Evolutionary conservation across 2,329 filamentous ascomycete species (phyloP).

Genomic region (Mycosphaerelloides madeirae): DNA sequence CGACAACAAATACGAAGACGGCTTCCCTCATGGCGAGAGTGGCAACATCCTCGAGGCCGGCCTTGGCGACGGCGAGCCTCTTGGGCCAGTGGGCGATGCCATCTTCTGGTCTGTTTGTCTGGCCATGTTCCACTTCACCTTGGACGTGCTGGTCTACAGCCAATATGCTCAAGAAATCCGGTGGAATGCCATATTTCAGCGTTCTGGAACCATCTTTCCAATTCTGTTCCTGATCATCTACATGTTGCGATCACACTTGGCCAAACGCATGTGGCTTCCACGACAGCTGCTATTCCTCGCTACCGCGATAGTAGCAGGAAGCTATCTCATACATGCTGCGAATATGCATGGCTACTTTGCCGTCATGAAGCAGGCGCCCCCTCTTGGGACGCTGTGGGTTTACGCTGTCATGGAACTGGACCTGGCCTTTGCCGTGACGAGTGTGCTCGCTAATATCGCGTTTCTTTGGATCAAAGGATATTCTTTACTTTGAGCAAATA

Average conservation of each 20-base stretch:
- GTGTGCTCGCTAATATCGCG: constrained; percentile 46
- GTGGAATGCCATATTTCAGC: constrained; percentile 52
- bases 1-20: constrained; percentile 38
- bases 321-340: constrained; percentile 74
- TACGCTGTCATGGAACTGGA: constrained; percentile 89
- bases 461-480: constrained; percentile 56
- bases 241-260: constrained; percentile 38
- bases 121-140: constrained; percentile 68
- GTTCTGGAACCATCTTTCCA: constrained; percentile 46
- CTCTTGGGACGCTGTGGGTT: constrained; percentile 83
- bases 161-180: constrained; percentile 67
- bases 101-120: constrained; percentile 54
- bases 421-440: constrained; percentile 59
- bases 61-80: constrained; percentile 37
- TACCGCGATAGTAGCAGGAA: constrained; percentile 60
- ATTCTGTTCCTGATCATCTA: constrained; percentile 44
- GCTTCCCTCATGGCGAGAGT: constrained; percentile 27
- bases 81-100: constrained; percentile 45
- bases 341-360: constrained; percentile 78
- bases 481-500: constrained; percentile 25
- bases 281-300: constrained; percentile 57
- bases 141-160: constrained; percentile 73
- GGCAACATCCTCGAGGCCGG: constrained; percentile 35
- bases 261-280: constrained; percentile 41
- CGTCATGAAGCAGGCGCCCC: constrained; percentile 88